These are phyloP conservation scores for Nidula microcarpa DNA, from an alignment of 768 basidiomycete genomes.

Conservation along the genomic window DNA sequence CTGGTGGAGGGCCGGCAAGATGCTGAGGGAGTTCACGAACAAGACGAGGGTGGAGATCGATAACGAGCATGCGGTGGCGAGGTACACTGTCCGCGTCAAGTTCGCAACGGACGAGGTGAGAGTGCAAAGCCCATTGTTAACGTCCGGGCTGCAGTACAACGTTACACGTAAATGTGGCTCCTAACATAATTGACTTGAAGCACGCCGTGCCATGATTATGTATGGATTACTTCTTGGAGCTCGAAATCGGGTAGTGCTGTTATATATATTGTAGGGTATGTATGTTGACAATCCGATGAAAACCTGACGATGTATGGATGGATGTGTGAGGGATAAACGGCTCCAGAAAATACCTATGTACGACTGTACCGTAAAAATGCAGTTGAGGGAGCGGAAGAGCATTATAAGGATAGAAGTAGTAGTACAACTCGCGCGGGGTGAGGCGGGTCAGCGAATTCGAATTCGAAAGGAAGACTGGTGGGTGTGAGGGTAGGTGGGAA, in stretches of 20 bases:
- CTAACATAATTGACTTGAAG: neutral
- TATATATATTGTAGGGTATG: conserved; percentile 8
- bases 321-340: neutral
- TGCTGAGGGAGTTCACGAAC: conserved; percentile 45
- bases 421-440: neutral
- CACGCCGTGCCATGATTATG: neutral
- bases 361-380: neutral
- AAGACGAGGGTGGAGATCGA: conserved; percentile 42
- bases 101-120: conserved; percentile 59
- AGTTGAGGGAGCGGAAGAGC: neutral
- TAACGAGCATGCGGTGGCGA: conserved; percentile 30
- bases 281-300: conserved; percentile 1
- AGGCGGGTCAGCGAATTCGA: no score
- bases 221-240: no score
- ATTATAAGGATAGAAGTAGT: neutral
- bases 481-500: no score
- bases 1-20: conserved; percentile 49
- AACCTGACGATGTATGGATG: neutral
- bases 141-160: conserved; percentile 10
- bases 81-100: conserved; percentile 41
- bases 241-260: no score
- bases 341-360: conserved; percentile 2
- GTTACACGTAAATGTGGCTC: conserved; percentile 13
- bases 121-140: conserved; percentile 32
- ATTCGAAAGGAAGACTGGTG: no score